Conservation (phyloP, 805 yeast species). For the Metschnikowia similis region DNA sequence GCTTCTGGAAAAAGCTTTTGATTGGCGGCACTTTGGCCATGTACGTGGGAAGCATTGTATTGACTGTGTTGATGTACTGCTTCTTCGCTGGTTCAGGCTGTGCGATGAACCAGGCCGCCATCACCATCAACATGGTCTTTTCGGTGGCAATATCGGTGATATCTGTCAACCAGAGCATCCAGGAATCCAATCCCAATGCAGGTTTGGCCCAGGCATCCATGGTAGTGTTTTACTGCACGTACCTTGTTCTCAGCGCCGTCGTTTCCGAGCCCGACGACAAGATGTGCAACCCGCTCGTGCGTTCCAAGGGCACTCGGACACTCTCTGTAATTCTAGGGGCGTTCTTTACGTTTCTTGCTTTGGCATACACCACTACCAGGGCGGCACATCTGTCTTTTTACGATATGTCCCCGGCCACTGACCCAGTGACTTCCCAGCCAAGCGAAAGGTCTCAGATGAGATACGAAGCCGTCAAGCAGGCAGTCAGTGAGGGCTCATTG, state of each 20-base stretch:
- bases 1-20: constrained; percentile 74
- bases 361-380: constrained; percentile 94
- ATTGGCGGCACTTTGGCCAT: constrained; percentile 83
- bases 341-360: constrained; percentile 86
- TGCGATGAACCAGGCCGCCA: constrained; percentile 84
- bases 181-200: constrained; percentile 89
- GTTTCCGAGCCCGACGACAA: constrained; percentile 95
- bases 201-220: constrained; percentile 96
- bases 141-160: constrained; percentile 60
- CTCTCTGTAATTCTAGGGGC: constrained; percentile 87
- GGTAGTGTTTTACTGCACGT: constrained; percentile 92
- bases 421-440: constrained; percentile 40
- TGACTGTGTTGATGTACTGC: constrained; percentile 76
- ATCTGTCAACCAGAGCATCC: constrained; percentile 78
- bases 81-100: constrained; percentile 82
- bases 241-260: constrained; percentile 86
- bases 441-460: constrained; percentile 66
- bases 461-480: constrained; percentile 82
- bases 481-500: constrained; percentile 92
- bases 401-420: constrained; percentile 30
- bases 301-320: constrained; percentile 87
- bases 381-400: constrained; percentile 73
- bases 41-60: constrained; percentile 69
- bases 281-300: constrained; percentile 83
- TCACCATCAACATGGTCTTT: constrained; percentile 67